Base-by-base conservation (phyloP, 2,329 filamentous ascomycete species). In the Aspergillus texensis region DNA sequence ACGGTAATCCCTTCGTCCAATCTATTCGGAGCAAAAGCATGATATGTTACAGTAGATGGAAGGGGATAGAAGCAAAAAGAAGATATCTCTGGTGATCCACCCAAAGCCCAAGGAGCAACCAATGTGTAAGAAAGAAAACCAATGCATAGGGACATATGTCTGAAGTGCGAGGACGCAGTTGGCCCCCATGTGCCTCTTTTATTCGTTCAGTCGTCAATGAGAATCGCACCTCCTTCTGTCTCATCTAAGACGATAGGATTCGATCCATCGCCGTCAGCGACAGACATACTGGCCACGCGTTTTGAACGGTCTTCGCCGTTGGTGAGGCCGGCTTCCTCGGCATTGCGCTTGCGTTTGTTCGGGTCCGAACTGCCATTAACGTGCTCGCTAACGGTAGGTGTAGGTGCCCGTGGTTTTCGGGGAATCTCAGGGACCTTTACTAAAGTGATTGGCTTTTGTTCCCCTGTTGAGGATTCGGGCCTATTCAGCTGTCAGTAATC, bases 161-260 rank as follows among this genome's bases (percentile, higher is more conserved):
- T 5, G 32, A 55, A 4, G 21, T 12, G 21, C 16, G 52, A 19
- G 32, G n/a, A 39, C 26, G 9, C n/a, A 26, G 10, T 32, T 52
- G 10, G 26, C 19, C 28, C 6, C 16, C 48, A 2, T 32, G 48
- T 16, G 12, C 24, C n/a, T 54, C 24, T 19, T 32, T 8, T 41
- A 5, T 21, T 56, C 61, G 48, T 62, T 65, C 36, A 67, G 30
- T 69, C 66, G 74, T 89, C 79, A 72, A 93, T 91, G 64, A 91
- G 72, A 69, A 92, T 91, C 24, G 87, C 85, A 26, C 88, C 89
- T 60, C 81, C 82, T n/a, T 77, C 80, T 3, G 75, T 72, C 58
- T 81, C 85, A 56, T 86, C 85, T 14, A 89, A 61, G 50, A 79
- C 69, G 39, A 81, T 80, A 16, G 74, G 72, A 36, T 75, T 64